These are phyloP conservation scores for Penicillium sp. DNA, from an alignment of 2,329 filamentous ascomycete species.

Conservation along the genomic window DNA sequence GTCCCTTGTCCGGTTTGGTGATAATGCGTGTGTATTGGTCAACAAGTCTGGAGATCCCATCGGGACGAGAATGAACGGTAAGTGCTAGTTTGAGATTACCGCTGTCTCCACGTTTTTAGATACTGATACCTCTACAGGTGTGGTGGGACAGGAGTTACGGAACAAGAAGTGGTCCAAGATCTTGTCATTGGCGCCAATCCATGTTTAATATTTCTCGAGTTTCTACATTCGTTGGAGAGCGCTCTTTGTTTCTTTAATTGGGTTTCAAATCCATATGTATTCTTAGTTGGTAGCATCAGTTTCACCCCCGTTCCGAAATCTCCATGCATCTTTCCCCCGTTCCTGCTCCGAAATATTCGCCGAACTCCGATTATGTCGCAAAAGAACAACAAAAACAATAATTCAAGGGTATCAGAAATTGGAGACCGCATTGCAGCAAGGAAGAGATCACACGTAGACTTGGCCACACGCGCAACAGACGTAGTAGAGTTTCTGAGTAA, in stretches of 20 bases:
- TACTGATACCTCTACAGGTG: conserved; percentile 44
- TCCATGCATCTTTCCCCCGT: neutral
- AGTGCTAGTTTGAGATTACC: conserved; percentile 18
- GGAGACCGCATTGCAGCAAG: conserved; percentile 14
- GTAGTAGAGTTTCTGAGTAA: conserved; percentile 70
- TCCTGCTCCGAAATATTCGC: conserved; percentile 1
- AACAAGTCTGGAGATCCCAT: conserved; percentile 96
- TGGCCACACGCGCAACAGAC: conserved; percentile 91
- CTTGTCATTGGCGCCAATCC: conserved; percentile 80
- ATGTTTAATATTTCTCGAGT: conserved; percentile 47
- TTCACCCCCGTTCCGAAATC: conserved; percentile 8
- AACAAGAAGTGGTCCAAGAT: conserved; percentile 98
- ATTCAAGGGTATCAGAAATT: conserved; percentile 26
- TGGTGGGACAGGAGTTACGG: conserved; percentile 81
- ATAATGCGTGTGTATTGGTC: conserved; percentile 94
- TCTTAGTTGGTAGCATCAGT: conserved; percentile 19
- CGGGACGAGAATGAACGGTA: conserved; percentile 77
- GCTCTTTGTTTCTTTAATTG: conserved; percentile 15
- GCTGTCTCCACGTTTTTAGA: conserved; percentile 1
- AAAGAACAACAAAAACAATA: conserved; percentile 12
- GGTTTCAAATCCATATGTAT: conserved; percentile 22
- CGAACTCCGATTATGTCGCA: conserved; percentile 9
- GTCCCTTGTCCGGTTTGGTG: conserved; percentile 83
- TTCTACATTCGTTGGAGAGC: conserved; percentile 22
- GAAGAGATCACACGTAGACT: conserved; percentile 52